Conservation (phyloP, 345 rosid genomes). For the Citropsis articulata region DNA sequence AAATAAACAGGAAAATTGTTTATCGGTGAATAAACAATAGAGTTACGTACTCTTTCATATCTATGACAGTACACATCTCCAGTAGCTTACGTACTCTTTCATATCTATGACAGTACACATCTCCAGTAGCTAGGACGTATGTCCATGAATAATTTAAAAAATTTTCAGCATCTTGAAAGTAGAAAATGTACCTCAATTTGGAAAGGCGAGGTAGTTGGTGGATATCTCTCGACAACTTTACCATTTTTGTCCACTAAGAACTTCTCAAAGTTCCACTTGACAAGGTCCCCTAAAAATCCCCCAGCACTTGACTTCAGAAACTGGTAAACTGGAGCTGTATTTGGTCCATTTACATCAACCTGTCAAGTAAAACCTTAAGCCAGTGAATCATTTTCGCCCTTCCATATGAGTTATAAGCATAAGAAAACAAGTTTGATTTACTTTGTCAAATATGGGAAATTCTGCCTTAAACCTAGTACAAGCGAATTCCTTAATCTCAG, state of each 20-base stretch:
- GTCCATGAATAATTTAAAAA: neutral
- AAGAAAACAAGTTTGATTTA: conserved; percentile 9
- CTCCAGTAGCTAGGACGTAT: neutral
- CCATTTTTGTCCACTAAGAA: conserved; percentile 91
- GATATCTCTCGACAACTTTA: conserved; percentile 78
- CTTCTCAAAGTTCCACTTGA: conserved; percentile 98
- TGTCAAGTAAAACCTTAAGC: conserved; percentile 21
- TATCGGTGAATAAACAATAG: neutral
- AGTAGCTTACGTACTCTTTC: neutral
- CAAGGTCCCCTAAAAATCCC: conserved; percentile 71
- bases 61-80: neutral
- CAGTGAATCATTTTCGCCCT: neutral
- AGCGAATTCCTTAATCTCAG: conserved; percentile 74
- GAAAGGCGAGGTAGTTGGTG: conserved; percentile 93
- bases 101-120: neutral
- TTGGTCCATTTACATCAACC: conserved; percentile 93
- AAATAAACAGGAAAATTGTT: neutral
- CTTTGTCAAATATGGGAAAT: conserved; percentile 92
- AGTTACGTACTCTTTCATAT: neutral
- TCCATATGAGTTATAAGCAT: neutral
- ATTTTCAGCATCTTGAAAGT: neutral
- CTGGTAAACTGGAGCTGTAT: conserved; percentile 83
- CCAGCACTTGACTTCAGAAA: conserved; percentile 81
- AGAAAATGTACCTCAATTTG: conserved; percentile 69
- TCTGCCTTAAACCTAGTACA: conserved; percentile 91